Evolutionary conservation across 2,329 filamentous ascomycete genomes (phyloP), one percentile per base, ranked within the genome.

Genomic region (Emericellopsis atlantica): DNA sequence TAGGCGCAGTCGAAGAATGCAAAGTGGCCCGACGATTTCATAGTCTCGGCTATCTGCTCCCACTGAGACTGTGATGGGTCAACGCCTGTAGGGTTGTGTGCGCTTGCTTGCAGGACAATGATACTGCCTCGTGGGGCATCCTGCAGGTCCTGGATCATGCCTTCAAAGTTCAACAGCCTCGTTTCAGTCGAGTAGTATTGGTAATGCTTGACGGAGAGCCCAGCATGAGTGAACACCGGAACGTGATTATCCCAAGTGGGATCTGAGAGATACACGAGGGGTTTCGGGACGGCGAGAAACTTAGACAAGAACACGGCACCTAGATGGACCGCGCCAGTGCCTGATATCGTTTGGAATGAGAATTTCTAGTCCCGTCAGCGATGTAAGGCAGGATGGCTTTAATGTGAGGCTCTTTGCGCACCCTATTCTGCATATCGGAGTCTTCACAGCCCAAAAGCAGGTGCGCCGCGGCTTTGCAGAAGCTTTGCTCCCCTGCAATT

Each of bases 191-290:
- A 56, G 47, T 62, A 64, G 48, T 65, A 66, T 1, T 59, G 58
- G 0, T 56, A 45, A 14, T 48, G 52, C 8, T 50, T 42, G 18
- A 64, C 55, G 1, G 54, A 44, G 40, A 57, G 54, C 0, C 59
- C 61, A 2, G 59, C 46, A 0, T 55, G 54, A 6, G 44, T 44
- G 41, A 60, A 66, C 1, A 66, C 46, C 0, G 58, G 47, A 2
- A 56, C 50, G 34, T 67, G 64, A 44, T 66, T 66, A 7, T 55
- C 54, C 62, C 62, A 67, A 0, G 64, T 64, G 1, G 64, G 63
- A 1, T 60, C 54, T 0, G 61, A 58, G 22, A 66, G 59, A 40
- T 55, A 60, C 12, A 66, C 48, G 21, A 4, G 36, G 22, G 12
- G 11, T 16, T 26, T 49, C 16, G 32, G 15, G 32, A 5, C 12